Percentiles rank a stretch among this genome's conserved stretches.
Conservation (phyloP, 768 basidiomycete genomes). For the Suillus cothurnatus region DNA sequence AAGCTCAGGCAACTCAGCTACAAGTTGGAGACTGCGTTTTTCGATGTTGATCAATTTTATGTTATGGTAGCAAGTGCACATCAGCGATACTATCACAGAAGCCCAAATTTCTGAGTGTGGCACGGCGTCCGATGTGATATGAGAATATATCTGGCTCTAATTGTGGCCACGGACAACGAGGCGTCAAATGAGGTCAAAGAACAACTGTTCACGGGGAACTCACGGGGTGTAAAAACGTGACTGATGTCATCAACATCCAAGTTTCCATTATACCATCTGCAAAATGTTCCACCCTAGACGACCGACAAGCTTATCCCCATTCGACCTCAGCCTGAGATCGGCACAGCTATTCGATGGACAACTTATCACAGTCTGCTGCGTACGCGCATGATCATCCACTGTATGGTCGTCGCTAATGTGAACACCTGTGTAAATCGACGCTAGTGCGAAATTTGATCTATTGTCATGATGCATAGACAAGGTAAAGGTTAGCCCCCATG, state of each 20-base stretch:
- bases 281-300: neutral
- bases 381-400: neutral
- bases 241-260: neutral
- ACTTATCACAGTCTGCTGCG: neutral
- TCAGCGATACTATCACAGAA: slow-evolving; percentile 1
- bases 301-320: neutral
- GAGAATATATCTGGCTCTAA: neutral
- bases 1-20: neutral
- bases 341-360: neutral
- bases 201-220: neutral
- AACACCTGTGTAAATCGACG: neutral
- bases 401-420: neutral
- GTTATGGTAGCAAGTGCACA: neutral
- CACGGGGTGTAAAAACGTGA: neutral
- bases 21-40: neutral
- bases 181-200: neutral
- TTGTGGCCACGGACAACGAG: neutral
- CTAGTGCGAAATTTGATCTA: neutral
- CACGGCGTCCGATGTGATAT: neutral
- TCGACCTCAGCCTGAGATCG: neutral
- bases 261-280: neutral
- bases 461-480: neutral
- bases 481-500: neutral
- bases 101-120: neutral
- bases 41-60: neutral